Base-by-base conservation (phyloP, 257 asterid species). In the Buddleja alternifolia region DNA sequence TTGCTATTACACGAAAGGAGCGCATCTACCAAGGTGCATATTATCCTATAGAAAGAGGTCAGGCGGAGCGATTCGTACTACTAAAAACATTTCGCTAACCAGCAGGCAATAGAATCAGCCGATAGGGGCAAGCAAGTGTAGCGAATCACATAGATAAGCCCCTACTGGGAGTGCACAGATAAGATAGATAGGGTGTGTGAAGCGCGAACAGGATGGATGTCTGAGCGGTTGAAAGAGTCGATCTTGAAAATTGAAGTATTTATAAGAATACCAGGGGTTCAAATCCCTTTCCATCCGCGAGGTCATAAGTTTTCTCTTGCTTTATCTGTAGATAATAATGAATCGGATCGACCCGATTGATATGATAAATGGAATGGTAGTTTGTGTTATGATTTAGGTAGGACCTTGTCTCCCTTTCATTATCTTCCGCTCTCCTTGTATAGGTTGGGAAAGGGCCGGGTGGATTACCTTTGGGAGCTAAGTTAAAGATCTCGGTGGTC, bases 351-450 rank as follows among this genome's bases (percentile, higher is more conserved):
- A 50, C n/a, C n/a, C 20, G 20, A 47, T 11, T 47, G 54, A 47
- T 47, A 47, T 47, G 54, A 47, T 47, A 47, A 19, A 53, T 53
- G n/a, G 32, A 53, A 53, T 53, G 36, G 60, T 21, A 53, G 37
- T 53, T 53, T 53, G 37, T 24, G 60, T 20, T 53, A 53, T 23
- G 37, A 53, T 53, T 20, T 53, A 53, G 60, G 17, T 16, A 23
- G 62, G 62, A 56, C 63, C 63, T 25, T 56, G 64, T 37, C 64
- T 58, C 64, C 47, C 46, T 58, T 58, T 58, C 8, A 47, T 58
- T 58, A 58, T 58, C 29, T 36, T 36, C n/a, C 29, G 46, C 64
- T 58, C 64, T 32, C 64, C 64, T 58, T 58, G 64, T 37, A 58
- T 32, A 58, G 46, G 64, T 58, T 58, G 25, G 64, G 62, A 53